A percentile compares a stretch with the other conserved stretches of the same genome.
Conservation (phyloP, 306 rosid genomes). For the Mimosa pudica region DNA sequence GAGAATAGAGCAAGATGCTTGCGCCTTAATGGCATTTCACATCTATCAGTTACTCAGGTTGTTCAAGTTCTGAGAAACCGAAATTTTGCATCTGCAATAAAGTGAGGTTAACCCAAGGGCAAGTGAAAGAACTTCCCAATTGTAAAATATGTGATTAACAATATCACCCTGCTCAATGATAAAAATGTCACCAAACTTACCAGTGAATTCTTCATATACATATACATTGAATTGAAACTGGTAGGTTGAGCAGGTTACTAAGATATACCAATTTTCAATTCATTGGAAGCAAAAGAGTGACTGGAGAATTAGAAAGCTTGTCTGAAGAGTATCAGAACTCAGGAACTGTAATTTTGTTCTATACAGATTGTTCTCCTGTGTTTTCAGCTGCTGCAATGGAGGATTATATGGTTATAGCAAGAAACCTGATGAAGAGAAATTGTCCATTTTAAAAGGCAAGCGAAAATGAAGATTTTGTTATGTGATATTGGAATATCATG, state of each 20-base stretch:
- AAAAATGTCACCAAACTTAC: neutral
- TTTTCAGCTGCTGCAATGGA: neutral
- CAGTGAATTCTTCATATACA: neutral
- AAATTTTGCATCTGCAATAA: slow-evolving; percentile 28
- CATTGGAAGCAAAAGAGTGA: slow-evolving; percentile 10
- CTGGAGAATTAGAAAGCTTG: neutral
- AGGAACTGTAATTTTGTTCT: neutral
- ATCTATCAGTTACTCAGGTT: slow-evolving; percentile 48
- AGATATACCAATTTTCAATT: neutral
- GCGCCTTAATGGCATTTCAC: slow-evolving; percentile 42
- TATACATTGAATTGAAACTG: neutral
- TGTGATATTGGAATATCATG: neutral
- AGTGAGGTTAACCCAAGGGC: slow-evolving; percentile 2
- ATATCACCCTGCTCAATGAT: neutral
- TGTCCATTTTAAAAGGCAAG: neutral
- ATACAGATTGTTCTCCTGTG: slow-evolving; percentile 1
- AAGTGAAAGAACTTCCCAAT: slow-evolving; percentile 16
- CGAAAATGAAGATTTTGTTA: neutral
- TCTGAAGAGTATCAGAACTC: slow-evolving; percentile 15
- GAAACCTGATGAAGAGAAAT: neutral
- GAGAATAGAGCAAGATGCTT: slow-evolving; percentile 42
- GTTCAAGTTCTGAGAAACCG: slow-evolving; percentile 43
- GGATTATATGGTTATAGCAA: neutral
- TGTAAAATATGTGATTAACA: neutral
- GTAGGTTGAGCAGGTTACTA: slow-evolving; percentile 8